phyloP scores from a whole-genome alignment of 106 monocot genomes.

The Acanthochlamys bracteata region DNA sequence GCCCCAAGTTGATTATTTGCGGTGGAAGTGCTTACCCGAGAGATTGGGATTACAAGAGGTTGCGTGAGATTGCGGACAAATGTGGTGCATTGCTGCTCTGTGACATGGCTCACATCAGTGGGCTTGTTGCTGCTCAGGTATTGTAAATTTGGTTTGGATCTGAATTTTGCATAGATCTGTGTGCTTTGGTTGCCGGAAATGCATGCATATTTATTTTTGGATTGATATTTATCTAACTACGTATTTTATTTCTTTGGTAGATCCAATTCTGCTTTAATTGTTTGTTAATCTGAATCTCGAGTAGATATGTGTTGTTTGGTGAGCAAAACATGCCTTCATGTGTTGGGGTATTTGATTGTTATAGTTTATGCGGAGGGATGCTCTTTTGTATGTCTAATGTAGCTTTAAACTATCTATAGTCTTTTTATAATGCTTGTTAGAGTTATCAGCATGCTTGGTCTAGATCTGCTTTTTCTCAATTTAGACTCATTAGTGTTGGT shows the following conservation, averaged over 20 bases:
- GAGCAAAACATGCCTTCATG: too few species aligned
- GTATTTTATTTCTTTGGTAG: neutral
- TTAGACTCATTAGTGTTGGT: too few species aligned
- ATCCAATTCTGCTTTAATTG: too few species aligned
- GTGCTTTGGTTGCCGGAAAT: too few species aligned
- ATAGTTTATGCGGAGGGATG: neutral
- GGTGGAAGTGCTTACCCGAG: slow-evolving; percentile 86
- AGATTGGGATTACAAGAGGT: slow-evolving; percentile 75
- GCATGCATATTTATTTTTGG: too few species aligned
- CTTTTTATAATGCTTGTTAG: slow-evolving; percentile 4
- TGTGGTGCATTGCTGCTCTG: slow-evolving; percentile 65
- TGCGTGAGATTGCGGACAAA: slow-evolving; percentile 60
- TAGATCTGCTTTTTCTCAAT: too few species aligned
- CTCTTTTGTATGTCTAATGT: too few species aligned
- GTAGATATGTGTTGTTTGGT: neutral
- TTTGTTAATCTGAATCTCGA: too few species aligned
- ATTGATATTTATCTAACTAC: too few species aligned
- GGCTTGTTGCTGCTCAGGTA: slow-evolving; percentile 87
- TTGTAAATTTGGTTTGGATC: neutral
- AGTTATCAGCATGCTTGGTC: neutral
- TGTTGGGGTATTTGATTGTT: neutral
- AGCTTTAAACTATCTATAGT: neutral
- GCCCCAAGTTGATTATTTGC: slow-evolving; percentile 78
- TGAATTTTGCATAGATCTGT: neutral
- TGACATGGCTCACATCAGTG: slow-evolving; percentile 90